Conservation (phyloP, 768 basidiomycete species). For the Omphalotus guepiniiformis region DNA sequence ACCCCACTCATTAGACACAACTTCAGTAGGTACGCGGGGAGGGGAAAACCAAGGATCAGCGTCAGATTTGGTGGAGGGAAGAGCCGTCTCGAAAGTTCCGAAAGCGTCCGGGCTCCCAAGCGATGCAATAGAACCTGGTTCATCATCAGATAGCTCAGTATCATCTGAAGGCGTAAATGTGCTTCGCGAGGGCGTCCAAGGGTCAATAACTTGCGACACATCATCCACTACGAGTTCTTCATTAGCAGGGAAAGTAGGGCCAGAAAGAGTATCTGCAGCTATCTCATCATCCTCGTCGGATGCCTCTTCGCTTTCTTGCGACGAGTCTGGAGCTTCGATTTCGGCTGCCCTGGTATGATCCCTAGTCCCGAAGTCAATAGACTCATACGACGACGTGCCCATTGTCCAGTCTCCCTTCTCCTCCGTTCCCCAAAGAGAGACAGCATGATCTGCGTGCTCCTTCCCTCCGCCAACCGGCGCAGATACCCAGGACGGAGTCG, state of each 20-base stretch:
- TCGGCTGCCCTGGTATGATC: neutral
- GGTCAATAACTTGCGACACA: neutral
- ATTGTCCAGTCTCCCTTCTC: no score
- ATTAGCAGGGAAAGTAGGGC: neutral
- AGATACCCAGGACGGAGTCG: conserved; percentile 54
- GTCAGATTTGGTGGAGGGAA: conserved; percentile 23
- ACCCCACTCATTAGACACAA: conserved; percentile 44
- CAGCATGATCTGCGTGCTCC: conserved; percentile 35
- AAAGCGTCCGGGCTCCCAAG: conserved; percentile 50
- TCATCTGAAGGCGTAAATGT: conserved; percentile 1
- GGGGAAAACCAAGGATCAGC: conserved; percentile 35
- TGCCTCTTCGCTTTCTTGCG: neutral
- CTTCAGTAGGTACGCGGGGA: conserved; percentile 8
- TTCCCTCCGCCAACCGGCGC: conserved; percentile 42
- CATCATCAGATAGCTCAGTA: neutral
- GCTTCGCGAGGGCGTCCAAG: conserved; percentile 12
- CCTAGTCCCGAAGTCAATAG: conserved; percentile 7
- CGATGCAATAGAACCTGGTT: conserved; percentile 8
- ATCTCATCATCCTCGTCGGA: neutral
- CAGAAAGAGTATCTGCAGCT: no score
- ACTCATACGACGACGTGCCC: conserved; percentile 16
- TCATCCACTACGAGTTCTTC: neutral
- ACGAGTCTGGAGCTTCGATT: neutral
- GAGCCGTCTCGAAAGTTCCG: conserved; percentile 54
- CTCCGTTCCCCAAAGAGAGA: conserved; percentile 40